Conservation (phyloP, 768 basidiomycete genomes). For the Mycena maculata region DNA sequence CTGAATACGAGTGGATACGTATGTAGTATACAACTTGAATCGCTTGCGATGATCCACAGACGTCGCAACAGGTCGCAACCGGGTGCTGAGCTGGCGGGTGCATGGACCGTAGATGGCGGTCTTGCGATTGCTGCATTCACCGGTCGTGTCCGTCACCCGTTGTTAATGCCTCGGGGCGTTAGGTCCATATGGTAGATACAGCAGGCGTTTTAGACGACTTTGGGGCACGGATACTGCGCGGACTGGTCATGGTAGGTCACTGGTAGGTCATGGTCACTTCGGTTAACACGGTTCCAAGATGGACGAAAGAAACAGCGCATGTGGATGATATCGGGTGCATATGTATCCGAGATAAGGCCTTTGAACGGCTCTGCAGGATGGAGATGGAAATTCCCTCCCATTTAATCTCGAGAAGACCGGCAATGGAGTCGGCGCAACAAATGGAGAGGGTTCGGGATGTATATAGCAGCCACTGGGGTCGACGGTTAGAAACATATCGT, state of each 20-base stretch:
- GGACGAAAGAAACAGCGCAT: background rate
- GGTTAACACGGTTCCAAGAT: background rate
- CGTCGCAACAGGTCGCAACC: background rate
- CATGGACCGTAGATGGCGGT: background rate
- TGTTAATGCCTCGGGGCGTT: background rate
- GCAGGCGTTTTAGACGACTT: background rate
- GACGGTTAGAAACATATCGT: too few relatives aligned
- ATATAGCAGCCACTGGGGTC: too few relatives aligned
- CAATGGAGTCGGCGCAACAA: background rate
- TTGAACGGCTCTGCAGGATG: background rate
- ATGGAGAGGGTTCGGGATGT: background rate
- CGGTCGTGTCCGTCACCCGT: background rate
- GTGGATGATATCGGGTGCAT: background rate
- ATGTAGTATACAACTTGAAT: too few relatives aligned
- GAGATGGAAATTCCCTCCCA: background rate
- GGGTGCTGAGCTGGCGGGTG: too few relatives aligned
- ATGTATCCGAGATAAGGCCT: background rate
- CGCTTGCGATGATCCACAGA: background rate
- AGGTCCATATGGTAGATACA: slow-evolving; percentile 4
- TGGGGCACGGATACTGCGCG: background rate
- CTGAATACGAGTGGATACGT: too few relatives aligned
- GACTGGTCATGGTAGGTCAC: too few relatives aligned
- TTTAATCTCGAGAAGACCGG: background rate
- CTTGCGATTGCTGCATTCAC: background rate
- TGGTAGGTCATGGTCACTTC: too few relatives aligned